Evolutionary conservation across 202 grass and related monocot genomes (phyloP), one percentile per base, ranked within the genome.

Genomic region (Eragrostis tef): DNA sequence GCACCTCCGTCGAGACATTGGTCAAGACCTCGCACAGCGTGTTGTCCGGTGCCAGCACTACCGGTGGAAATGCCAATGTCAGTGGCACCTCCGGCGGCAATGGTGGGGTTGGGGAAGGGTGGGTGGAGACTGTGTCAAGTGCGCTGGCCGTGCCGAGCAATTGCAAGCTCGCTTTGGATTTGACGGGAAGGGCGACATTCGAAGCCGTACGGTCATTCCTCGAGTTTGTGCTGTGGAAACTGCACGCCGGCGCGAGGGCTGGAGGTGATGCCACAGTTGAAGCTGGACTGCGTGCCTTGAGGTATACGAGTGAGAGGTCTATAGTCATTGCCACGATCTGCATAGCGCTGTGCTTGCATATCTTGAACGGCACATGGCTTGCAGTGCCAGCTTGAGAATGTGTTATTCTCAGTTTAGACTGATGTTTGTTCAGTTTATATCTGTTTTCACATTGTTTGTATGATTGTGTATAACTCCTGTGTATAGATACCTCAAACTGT

Each of bases 171-270:
- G 66, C 79, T 21, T 65, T 98, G 59, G 92, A 98, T 65, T 81
- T 98, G 71, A 93, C 83, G 0, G 92, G 95, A 26, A 90, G 80
- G 79, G 80, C 90, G 7, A 87, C 92, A 13, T 98, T 98, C 13
- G 92, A 98, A 84, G 88, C 87, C 3, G 90, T 93, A 51, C 84
- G 75, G 64, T 98, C 95, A 1, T 98, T 93, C 64, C 95, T 98
- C 0, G 95, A 98, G 60, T 98, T 98, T 64, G 73, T 90, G 56
- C 60, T 93, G 54, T 95, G 90, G 95, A 94, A 84, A 62, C 11
- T 91, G 36, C 73, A 84, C 0, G 80, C 86, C 11, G 86, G 69
- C 7, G 59, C 83, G 0, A 93, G 39, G 72, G 86, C 76, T 80
- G 96, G 90, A 27, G 73, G 47, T 6, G 86, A 77, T 93, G 71